Evolutionary conservation across 192 early-diverging fungal genomes (phyloP), one percentile per base, ranked within the genome.

Genomic region (Thamnidium elegans): DNA sequence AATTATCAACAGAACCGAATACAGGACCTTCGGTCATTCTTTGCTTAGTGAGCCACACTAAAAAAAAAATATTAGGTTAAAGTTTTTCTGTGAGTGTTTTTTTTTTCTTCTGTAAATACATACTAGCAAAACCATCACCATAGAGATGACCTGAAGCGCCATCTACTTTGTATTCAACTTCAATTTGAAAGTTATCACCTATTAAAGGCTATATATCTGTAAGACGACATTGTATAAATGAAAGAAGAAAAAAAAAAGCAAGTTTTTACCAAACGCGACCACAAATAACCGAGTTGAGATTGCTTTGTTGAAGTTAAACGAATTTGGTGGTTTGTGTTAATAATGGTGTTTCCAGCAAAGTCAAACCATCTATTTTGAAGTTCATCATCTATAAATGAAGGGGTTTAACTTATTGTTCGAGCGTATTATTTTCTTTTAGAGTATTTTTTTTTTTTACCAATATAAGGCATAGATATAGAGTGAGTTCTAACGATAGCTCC

Each of bases 121-220:
- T 65, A 65, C 64, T 88, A n/a, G 94, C 97, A 74, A 99, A 91
- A 9, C 97, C 97, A 72, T 99, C 97, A 19, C 97, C 97, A 69
- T 78, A 91, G 58, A 98, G 75, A 45, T 81, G 83, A 14, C 85
- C 77, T 56, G 87, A 84, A 51, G 81, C 77, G 50, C 94, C 91
- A 50, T 82, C 78, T 10, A 99, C 86, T 62, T 88, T 86, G 79
- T 96, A 95, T 72, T 96, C 91, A 72, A 99, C 92, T 70, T 99
- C 97, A 11, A 96, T 69, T 71, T 91, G 78, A 89, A 89, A 95
- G 42, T 84, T 81, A 20, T 62, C 68, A 53, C 78, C 61, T 0
- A 81, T 83, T 42, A 94, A 73, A 21, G 88, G 86, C 84, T 90
- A 30, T 21, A 69, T 69, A 65, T 3, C 9, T 39, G 36, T 39